Evolutionary conservation across 192 early-diverging fungal genomes (phyloP).

Genomic region (Physocladia obscura): DNA sequence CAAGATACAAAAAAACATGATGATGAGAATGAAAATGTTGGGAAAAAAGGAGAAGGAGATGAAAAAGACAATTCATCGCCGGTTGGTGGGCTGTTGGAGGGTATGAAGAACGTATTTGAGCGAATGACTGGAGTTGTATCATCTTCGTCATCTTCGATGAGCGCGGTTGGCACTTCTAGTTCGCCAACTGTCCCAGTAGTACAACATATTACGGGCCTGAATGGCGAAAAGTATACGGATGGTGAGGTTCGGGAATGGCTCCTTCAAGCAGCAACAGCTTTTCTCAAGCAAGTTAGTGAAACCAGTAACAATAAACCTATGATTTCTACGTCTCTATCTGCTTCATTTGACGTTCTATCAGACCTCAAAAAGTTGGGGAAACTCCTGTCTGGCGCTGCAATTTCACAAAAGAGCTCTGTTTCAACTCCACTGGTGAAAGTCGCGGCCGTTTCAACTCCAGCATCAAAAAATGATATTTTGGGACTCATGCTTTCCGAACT

Average conservation of each 20-base stretch:
- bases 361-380: conserved; percentile 18
- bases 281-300: conserved; percentile 10
- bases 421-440: background rate
- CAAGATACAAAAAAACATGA: background rate
- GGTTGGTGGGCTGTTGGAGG: conserved; percentile 4
- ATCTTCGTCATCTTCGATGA: background rate
- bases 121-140: conserved; percentile 18
- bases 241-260: conserved; percentile 34
- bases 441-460: background rate
- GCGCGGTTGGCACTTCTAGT: background rate
- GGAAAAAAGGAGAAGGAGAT: background rate
- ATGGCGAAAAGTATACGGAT: conserved; percentile 31
- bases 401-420: background rate
- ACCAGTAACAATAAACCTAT: background rate
- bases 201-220: conserved; percentile 22
- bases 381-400: background rate
- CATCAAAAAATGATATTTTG: background rate
- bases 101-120: conserved; percentile 37
- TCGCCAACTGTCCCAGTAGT: background rate
- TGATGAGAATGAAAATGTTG: background rate
- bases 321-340: background rate
- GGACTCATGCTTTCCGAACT: conserved; percentile 19
- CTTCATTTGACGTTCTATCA: conserved; percentile 20
- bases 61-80: background rate
- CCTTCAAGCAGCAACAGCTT: background rate